phyloP scores from a whole-genome alignment of 495 filamentous ascomycete genomes.

The Aspergillus indologenus region DNA sequence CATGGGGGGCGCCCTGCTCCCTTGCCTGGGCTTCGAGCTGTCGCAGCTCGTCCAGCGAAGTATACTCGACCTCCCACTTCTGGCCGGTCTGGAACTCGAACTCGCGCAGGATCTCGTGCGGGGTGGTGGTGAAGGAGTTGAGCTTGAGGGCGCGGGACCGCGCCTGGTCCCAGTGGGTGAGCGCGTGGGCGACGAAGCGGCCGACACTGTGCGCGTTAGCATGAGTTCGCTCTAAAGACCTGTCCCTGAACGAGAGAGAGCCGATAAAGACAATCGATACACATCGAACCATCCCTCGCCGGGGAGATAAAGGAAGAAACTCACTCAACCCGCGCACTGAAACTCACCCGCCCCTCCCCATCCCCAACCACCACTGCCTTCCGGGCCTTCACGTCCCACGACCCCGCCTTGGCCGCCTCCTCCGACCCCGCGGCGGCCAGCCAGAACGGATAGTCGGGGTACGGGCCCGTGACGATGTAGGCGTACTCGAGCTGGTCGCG shows the following conservation, averaged over 20 bases:
- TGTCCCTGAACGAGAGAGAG: no score
- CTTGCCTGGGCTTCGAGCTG: constrained; percentile 54
- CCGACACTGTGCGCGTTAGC: constrained; percentile 52
- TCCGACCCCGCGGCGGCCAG: constrained; percentile 16
- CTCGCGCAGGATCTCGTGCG: constrained; percentile 58
- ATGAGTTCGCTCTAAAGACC: no score
- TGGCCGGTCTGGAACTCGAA: constrained; percentile 62
- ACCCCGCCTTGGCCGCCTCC: constrained; percentile 34
- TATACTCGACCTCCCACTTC: constrained; percentile 50
- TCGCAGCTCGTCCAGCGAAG: constrained; percentile 48
- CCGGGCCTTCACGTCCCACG: constrained; percentile 54
- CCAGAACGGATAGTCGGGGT: constrained; percentile 61
- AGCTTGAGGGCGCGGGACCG: constrained; percentile 59
- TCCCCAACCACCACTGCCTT: constrained; percentile 58
- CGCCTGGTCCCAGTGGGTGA: constrained; percentile 52
- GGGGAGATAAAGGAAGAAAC: constrained; percentile 22
- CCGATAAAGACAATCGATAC: no score
- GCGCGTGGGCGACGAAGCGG: constrained; percentile 56
- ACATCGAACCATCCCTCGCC: no score
- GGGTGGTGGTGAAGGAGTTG: constrained; percentile 67
- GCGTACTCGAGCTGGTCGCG: constrained; percentile 52
- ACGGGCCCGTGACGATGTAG: constrained; percentile 67
- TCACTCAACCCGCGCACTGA: constrained; percentile 68
- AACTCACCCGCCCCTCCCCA: constrained; percentile 54
- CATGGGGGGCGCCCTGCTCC: constrained; percentile 49